These are phyloP conservation scores for Diaporthe velutina DNA, from an alignment of 2,329 filamentous ascomycete genomes.

Conservation along the genomic window DNA sequence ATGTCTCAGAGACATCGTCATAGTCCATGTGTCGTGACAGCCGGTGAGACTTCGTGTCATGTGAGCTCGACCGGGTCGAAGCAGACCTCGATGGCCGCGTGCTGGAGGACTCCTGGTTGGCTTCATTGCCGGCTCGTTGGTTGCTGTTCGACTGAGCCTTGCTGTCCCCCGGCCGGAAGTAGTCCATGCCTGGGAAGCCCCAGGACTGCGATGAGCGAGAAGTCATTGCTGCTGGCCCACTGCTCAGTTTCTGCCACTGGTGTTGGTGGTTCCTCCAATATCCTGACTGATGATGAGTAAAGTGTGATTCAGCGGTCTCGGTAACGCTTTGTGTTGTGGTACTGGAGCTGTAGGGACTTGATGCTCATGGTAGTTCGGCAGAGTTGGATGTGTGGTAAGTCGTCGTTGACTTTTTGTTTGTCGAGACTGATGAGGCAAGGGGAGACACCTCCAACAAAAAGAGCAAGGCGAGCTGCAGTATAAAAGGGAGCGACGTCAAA, in stretches of 20 bases:
- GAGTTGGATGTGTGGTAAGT: background rate
- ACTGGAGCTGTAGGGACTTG: constrained; percentile 29
- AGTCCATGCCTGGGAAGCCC: constrained; percentile 34
- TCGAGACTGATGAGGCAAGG: constrained; percentile 13
- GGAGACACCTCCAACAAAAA: background rate
- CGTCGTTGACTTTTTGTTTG: constrained; percentile 11
- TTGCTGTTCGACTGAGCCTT: background rate
- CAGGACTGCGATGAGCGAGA: constrained; percentile 36
- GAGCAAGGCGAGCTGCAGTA: constrained; percentile 37
- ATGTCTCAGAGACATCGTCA: constrained; percentile 33
- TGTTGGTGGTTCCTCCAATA: background rate
- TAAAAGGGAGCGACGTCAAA: constrained; percentile 31
- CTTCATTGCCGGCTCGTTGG: constrained; percentile 1
- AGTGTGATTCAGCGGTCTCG: constrained; percentile 36
- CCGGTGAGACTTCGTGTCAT: constrained; percentile 29
- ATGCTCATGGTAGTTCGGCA: constrained; percentile 37
- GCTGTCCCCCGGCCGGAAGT: constrained; percentile 29
- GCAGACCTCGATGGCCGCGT: constrained; percentile 11
- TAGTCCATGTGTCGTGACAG: constrained; percentile 24
- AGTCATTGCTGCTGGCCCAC: constrained; percentile 31
- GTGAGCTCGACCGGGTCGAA: background rate
- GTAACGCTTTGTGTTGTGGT: constrained; percentile 36
- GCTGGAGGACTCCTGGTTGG: background rate
- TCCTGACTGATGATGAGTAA: background rate
- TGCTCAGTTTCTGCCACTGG: background rate